A percentile compares a stretch with the other conserved stretches of the same genome.
Conservation (phyloP, 805 yeast species). For the Kuraishia ogatae region DNA sequence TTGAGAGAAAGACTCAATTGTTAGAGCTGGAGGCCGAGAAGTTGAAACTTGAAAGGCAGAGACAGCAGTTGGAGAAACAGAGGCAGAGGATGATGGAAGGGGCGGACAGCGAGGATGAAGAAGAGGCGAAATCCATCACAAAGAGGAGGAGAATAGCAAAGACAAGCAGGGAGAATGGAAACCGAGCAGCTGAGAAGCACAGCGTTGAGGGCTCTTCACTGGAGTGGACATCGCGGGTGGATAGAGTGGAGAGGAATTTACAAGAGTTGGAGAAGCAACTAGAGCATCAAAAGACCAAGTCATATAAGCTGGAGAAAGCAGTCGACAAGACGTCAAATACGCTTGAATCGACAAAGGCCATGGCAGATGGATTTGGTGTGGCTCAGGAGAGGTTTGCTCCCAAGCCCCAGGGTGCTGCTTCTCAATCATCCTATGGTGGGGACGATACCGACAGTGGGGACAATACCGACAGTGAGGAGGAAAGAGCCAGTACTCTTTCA, state of each 20-base stretch:
- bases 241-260: not conserved
- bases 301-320: not conserved
- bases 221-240: not conserved
- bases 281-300: not conserved
- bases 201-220: not conserved
- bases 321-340: not conserved
- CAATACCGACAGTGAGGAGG: not conserved
- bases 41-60: constrained; percentile 15
- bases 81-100: constrained; percentile 11
- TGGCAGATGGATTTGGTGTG: not conserved
- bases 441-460: not conserved
- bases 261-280: not conserved
- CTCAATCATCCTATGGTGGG: not conserved
- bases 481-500: not conserved
- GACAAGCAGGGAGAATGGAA: not conserved
- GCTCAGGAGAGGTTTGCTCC: not conserved
- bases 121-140: not conserved
- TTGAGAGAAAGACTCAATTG: constrained; percentile 28
- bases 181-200: not conserved
- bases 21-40: constrained; percentile 16
- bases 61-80: constrained; percentile 17
- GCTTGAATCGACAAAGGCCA: not conserved
- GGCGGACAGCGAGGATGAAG: constrained; percentile 1
- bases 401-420: too few relatives aligned
- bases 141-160: not conserved